These are phyloP conservation scores for Chloromonas sp. DNA, from an alignment of 163 green algal genomes.

Conservation along the genomic window DNA sequence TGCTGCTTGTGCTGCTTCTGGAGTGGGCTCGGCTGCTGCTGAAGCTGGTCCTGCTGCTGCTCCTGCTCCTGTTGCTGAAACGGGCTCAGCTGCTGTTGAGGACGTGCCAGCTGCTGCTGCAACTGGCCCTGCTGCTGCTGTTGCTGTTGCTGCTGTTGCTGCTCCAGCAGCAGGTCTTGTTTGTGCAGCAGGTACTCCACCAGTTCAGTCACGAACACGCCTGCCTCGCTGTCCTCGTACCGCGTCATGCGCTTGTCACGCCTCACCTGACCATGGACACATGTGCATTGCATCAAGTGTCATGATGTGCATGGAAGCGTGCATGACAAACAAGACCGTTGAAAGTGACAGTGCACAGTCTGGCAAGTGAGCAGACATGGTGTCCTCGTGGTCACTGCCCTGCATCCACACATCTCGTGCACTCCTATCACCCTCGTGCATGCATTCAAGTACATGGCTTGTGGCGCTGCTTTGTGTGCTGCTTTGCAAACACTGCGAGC, in stretches of 20 bases:
- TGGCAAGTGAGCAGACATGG: too few relatives aligned
- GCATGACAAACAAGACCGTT: too few relatives aligned
- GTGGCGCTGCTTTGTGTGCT: too few relatives aligned
- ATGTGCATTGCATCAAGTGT: too few relatives aligned
- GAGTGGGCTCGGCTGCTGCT: neutral
- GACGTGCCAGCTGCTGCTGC: neutral
- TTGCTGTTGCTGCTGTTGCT: neutral
- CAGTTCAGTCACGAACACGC: neutral
- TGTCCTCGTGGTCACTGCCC: too few relatives aligned
- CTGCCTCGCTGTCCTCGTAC: neutral
- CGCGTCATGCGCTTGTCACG: neutral
- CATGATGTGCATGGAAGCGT: too few relatives aligned
- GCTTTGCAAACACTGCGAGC: too few relatives aligned
- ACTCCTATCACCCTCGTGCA: too few relatives aligned
- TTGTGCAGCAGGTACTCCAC: conserved; percentile 3
- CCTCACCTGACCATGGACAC: neutral
- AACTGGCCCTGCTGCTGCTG: neutral
- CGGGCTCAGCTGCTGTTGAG: neutral
- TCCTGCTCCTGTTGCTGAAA: conserved; percentile 3
- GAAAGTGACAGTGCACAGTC: too few relatives aligned
- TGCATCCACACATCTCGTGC: too few relatives aligned
- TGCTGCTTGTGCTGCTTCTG: neutral
- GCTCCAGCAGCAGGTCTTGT: neutral
- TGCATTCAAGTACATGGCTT: too few relatives aligned
- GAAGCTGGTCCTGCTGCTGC: conserved; percentile 5